Evolutionary conservation across 495 filamentous ascomycete genomes (phyloP).

Genomic region (Xanthoparmelia taractica): DNA sequence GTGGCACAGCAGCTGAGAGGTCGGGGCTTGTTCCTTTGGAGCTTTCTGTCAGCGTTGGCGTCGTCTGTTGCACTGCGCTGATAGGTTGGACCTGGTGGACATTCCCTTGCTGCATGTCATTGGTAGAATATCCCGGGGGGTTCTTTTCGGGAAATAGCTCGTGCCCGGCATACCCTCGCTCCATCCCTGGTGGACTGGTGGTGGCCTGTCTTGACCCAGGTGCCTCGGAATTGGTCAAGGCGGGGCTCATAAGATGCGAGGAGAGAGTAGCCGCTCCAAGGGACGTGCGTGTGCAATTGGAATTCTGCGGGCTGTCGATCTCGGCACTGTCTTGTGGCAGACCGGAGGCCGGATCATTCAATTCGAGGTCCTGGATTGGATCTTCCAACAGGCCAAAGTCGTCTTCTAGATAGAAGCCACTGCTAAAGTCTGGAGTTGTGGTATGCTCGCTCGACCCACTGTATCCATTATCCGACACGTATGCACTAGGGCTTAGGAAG

Average conservation of each 20-base stretch:
- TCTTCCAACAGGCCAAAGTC: conserved; percentile 19
- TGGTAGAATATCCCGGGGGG: background rate
- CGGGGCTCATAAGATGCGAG: conserved; percentile 27
- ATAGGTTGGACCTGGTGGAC: conserved; percentile 8
- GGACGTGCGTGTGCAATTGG: conserved; percentile 17
- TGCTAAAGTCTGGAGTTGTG: conserved; percentile 15
- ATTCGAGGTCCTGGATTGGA: conserved; percentile 3
- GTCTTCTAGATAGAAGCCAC: conserved; percentile 18
- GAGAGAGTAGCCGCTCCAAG: conserved; percentile 22
- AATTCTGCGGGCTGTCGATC: background rate
- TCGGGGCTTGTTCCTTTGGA: conserved; percentile 24
- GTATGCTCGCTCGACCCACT: conserved; percentile 23
- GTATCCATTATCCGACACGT: conserved; percentile 24
- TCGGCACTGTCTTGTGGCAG: conserved; percentile 9
- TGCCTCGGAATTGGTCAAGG: conserved; percentile 23
- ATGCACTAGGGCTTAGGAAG: conserved; percentile 24
- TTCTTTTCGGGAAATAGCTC: background rate
- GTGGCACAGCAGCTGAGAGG: conserved; percentile 4
- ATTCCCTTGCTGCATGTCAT: conserved; percentile 10
- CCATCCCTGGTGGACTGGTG: conserved; percentile 19
- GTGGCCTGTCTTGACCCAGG: conserved; percentile 23
- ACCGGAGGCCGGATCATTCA: conserved; percentile 5
- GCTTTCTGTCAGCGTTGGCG: conserved; percentile 22
- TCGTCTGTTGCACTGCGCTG: conserved; percentile 13
- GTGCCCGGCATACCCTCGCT: background rate